Evolutionary conservation across 148 eudicot genomes (phyloP).

Genomic region (Limonium bicolor): DNA sequence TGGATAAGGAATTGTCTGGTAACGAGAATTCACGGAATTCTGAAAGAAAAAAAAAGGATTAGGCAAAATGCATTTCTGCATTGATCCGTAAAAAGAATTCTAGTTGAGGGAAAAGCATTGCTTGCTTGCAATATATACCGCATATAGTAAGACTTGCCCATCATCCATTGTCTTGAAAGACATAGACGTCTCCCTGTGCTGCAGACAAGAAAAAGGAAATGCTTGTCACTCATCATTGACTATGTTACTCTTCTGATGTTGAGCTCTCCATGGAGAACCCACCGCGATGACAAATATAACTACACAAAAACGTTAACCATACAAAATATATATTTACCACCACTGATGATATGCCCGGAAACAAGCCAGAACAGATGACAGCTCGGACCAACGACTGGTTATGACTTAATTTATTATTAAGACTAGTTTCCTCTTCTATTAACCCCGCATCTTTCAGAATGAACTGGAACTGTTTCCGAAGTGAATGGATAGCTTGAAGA

Average conservation of each 20-base stretch:
- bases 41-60: slow-evolving; percentile 33
- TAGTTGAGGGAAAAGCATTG: too few species aligned
- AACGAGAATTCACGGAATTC: slow-evolving; percentile 97
- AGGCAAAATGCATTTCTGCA: too few species aligned
- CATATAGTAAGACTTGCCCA: slow-evolving; percentile 86
- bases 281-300: background rate
- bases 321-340: too few species aligned
- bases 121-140: too few species aligned
- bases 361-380: slow-evolving; percentile 90
- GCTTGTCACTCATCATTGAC: slow-evolving; percentile 2
- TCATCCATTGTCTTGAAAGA: slow-evolving; percentile 99
- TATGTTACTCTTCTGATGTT: background rate
- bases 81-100: too few species aligned
- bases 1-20: slow-evolving; percentile 93
- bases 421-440: slow-evolving; percentile 48
- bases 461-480: slow-evolving; percentile 76
- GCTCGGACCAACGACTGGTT: slow-evolving; percentile 96
- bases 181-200: slow-evolving; percentile 99
- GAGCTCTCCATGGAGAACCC: background rate
- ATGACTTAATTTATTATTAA: slow-evolving; percentile 73
- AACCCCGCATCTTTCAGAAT: slow-evolving; percentile 80
- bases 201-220: slow-evolving; percentile 16
- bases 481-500: slow-evolving; percentile 97
- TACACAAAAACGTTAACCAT: background rate
- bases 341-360: slow-evolving; percentile 93